Conservation (phyloP, 1,284 basidiomycete species). For the Cutaneotrichosporon cavernicola region DNA sequence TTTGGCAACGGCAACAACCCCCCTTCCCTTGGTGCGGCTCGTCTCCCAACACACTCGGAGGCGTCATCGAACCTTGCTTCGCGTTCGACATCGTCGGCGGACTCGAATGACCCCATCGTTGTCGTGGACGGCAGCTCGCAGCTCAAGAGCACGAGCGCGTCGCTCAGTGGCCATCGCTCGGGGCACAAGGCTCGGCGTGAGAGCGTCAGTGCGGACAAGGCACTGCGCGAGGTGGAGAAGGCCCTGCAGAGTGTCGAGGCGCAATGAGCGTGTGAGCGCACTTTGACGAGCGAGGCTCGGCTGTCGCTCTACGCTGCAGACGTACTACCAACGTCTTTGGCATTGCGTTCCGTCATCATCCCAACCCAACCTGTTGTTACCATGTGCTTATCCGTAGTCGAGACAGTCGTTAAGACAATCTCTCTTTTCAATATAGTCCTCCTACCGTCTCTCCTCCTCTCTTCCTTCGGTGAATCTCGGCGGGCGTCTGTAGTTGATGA, state of each 20-base stretch:
- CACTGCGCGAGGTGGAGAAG: constrained; percentile 70
- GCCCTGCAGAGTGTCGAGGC: constrained; percentile 60
- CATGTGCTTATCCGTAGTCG: background rate
- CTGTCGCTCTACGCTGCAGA: background rate
- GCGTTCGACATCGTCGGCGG: constrained; percentile 29
- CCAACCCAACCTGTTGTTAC: background rate
- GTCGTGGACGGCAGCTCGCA: constrained; percentile 30
- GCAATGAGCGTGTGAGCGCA: constrained; percentile 9
- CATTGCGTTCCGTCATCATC: background rate
- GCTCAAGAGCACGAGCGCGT: constrained; percentile 21
- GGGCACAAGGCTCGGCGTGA: constrained; percentile 34
- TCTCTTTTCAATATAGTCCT: constrained; percentile 4
- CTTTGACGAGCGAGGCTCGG: background rate
- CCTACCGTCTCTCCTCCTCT: background rate
- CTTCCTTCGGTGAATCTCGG: background rate
- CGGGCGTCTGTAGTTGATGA: constrained; percentile 5
- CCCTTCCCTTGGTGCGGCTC: constrained; percentile 23
- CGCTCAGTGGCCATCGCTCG: constrained; percentile 13
- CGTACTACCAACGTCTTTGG: background rate
- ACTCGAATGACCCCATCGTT: constrained; percentile 31
- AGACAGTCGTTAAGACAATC: constrained; percentile 1
- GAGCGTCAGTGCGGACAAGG: constrained; percentile 59
- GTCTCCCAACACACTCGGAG: constrained; percentile 47
- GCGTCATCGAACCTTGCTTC: constrained; percentile 29
- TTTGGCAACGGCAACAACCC: constrained; percentile 27